Evolutionary conservation across 257 asterid genomes (phyloP).

Genomic region (Solanum stenotomum): DNA sequence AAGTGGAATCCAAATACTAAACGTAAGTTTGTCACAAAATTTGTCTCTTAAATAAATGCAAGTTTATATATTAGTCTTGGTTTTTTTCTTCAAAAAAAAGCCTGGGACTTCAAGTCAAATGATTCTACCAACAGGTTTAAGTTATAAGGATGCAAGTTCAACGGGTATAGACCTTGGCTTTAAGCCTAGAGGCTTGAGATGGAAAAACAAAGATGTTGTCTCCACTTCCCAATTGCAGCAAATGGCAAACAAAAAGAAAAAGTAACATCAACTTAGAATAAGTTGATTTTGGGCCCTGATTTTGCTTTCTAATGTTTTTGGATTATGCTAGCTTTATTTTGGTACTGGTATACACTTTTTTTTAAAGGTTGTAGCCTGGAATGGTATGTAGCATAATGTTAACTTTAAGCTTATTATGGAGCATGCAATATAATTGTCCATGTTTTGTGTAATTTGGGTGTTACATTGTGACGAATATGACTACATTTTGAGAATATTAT

Average conservation of each 20-base stretch:
- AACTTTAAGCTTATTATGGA: neutral
- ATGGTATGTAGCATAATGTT: neutral
- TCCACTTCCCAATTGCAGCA: neutral
- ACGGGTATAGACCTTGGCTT: neutral
- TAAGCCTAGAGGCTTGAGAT: neutral
- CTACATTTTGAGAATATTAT: neutral
- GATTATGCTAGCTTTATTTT: no score
- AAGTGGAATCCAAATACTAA: neutral
- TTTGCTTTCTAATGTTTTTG: neutral
- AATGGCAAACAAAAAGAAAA: neutral
- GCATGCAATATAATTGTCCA: neutral
- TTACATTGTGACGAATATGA: neutral
- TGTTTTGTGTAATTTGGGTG: neutral
- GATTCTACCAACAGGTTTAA: neutral
- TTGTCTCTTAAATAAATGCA: neutral
- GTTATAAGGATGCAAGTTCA: neutral
- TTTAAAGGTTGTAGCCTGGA: neutral
- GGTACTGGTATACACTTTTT: neutral
- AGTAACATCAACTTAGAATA: neutral
- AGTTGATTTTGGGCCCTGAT: neutral
- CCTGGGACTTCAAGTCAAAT: neutral
- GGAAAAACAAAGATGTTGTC: neutral
- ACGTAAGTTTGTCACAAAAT: neutral
- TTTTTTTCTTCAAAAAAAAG: neutral
- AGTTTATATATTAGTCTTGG: neutral